Base-by-base conservation (phyloP, 2,329 filamentous ascomycete genomes). In the Pseudocercospora fijiensis region DNA sequence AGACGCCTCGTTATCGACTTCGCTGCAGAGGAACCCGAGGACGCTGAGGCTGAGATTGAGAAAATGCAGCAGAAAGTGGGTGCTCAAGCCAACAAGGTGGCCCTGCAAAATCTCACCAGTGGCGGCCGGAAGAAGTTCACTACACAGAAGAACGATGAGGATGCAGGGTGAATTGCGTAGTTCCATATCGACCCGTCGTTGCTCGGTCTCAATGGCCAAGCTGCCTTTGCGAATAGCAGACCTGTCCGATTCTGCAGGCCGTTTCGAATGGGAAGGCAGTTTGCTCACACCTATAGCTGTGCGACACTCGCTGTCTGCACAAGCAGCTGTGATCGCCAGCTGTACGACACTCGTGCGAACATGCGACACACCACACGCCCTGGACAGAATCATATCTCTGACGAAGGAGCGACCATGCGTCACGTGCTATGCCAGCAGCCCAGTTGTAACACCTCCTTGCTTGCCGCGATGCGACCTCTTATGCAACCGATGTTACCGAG, bases 11-110 rank as follows among this genome's bases (percentile, higher is more conserved):
- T 98, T 61, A 84, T 99, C 66, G 91, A 97, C 76, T 98, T 92
- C 80, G 94, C 93, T 43, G 89, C 92, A 73, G 90, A 89, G 68
- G 95, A 98, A 72, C 86, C 91, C 43, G 84, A 95, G 70, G 93
- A 98, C 80, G 89, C 95, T 2, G 95, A 99, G 81, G 92, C 93
- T 78, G 93, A 98, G 80, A 95, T 99, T 75, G 89, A 90, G 76
- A 94, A 92, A 81, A 96, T 99, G 90, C 91, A 96, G 80, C 90
- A 91, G 84, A 99, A 97, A 84, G 90, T 96, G 75, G 91, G 91
- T 66, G 87, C 89, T 65, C 94, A 98, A 80, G 86, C 90, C 77
- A 91, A 96, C 81, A 95, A 93, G 80, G 90, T 98, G 74, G 90
- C 91, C 72, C 82, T 96, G 74, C 92, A 96, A 80, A 89, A 92